Percentiles rank a stretch among this genome's conserved stretches.
Conservation (phyloP, 208 protist genomes). For the Leishmania turanica region DNA sequence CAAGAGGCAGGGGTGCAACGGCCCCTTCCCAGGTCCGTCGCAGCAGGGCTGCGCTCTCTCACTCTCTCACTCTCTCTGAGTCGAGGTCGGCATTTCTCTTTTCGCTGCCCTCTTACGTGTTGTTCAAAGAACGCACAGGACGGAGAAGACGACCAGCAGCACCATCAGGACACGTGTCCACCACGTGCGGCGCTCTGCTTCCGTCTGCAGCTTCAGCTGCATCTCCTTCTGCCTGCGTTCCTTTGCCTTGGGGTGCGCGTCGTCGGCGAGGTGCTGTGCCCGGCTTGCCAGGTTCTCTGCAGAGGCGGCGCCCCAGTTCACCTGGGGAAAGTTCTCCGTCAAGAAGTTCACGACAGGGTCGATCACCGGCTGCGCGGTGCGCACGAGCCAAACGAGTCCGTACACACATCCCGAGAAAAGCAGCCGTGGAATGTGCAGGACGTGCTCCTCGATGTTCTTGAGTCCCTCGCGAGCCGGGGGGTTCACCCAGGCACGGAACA, state of each 20-base stretch:
- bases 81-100: neutral
- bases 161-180: slow-evolving; percentile 66
- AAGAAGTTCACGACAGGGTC: slow-evolving; percentile 60
- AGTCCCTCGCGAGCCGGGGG: slow-evolving; percentile 77
- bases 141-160: slow-evolving; percentile 63
- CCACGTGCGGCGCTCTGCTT: slow-evolving; percentile 58
- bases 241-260: slow-evolving; percentile 48
- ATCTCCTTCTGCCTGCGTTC: slow-evolving; percentile 33
- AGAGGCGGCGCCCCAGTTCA: slow-evolving; percentile 70
- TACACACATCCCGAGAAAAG: slow-evolving; percentile 69
- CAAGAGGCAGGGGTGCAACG: neutral
- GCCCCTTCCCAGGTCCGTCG: neutral
- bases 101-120: slow-evolving; percentile 10
- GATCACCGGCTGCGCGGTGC: slow-evolving; percentile 61
- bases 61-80: neutral
- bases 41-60: neutral
- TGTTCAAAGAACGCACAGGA: slow-evolving; percentile 56
- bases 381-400: slow-evolving; percentile 54
- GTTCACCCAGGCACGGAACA: slow-evolving; percentile 88
- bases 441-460: slow-evolving; percentile 78
- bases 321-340: slow-evolving; percentile 59
- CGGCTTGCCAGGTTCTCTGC: slow-evolving; percentile 58
- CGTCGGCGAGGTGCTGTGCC: slow-evolving; percentile 64
- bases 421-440: slow-evolving; percentile 84
- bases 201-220: slow-evolving; percentile 33